These are phyloP conservation scores for Boletales sp. DNA, from an alignment of 768 basidiomycete species.

Conservation along the genomic window DNA sequence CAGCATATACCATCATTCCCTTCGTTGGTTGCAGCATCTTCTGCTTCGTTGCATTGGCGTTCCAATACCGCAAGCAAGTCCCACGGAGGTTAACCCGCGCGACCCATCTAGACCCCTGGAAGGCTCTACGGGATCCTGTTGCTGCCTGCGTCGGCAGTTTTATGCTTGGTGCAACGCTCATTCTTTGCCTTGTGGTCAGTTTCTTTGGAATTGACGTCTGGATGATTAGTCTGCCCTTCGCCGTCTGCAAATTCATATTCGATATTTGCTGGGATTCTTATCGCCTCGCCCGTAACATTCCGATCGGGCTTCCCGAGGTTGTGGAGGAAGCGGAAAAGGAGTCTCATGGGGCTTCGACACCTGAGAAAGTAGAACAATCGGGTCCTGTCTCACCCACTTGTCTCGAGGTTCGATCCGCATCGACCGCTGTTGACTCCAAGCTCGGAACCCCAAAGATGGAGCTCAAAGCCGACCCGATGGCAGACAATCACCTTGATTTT, in stretches of 20 bases:
- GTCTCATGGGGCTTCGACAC: neutral
- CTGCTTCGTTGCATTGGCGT: constrained; percentile 54
- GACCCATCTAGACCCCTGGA: constrained; percentile 45
- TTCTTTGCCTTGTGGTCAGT: constrained; percentile 72
- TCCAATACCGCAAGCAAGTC: constrained; percentile 59
- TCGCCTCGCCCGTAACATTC: constrained; percentile 5
- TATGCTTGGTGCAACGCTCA: constrained; percentile 63
- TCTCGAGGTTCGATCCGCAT: neutral
- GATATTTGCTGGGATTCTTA: constrained; percentile 63
- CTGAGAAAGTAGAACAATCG: neutral
- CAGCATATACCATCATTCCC: constrained; percentile 82
- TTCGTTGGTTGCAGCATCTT: constrained; percentile 66
- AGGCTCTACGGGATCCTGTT: constrained; percentile 66
- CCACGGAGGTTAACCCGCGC: constrained; percentile 41
- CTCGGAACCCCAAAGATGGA: neutral
- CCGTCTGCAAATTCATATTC: constrained; percentile 62
- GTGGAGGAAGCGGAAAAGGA: neutral
- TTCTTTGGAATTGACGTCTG: constrained; percentile 78
- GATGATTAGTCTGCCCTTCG: constrained; percentile 83
- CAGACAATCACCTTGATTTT: too few relatives aligned
- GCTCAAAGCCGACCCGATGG: neutral
- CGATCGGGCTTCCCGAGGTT: constrained; percentile 25
- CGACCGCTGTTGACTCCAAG: neutral
- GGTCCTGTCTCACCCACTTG: neutral
- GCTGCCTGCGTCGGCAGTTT: constrained; percentile 73